Percentiles rank a stretch among this genome's conserved stretches.
phyloP scores from a whole-genome alignment of 257 asterid genomes.

The Apocynum venetum region DNA sequence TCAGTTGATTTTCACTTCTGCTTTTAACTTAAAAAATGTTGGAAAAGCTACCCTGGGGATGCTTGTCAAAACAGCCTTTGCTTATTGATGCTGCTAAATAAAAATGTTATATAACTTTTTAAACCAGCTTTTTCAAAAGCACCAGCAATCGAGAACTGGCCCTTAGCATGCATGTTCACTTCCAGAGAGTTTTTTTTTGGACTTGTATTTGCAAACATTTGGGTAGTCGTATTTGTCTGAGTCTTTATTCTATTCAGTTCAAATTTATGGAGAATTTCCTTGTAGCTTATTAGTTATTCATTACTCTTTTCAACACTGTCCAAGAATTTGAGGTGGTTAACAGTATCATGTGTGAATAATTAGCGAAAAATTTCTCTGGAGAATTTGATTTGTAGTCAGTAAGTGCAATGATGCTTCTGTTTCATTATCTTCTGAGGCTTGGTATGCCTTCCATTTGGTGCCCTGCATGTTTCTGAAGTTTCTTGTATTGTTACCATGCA shows the following conservation, averaged over 20 bases:
- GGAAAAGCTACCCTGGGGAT: no score
- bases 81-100: no score
- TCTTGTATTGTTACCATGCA: conserved; percentile 8
- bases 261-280: not conserved
- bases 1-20: no score
- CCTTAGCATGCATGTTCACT: not conserved
- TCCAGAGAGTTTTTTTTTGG: not conserved
- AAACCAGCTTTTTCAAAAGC: no score
- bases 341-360: not conserved
- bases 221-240: not conserved
- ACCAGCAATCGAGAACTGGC: no score
- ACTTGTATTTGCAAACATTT: not conserved
- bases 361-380: not conserved
- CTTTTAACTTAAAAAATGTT: no score
- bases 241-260: not conserved
- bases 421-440: not conserved
- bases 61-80: no score
- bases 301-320: not conserved
- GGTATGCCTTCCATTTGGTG: not conserved
- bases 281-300: not conserved
- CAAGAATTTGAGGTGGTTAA: not conserved
- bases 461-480: not conserved
- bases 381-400: not conserved
- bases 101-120: no score
- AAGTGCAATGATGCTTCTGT: not conserved